phyloP scores from a whole-genome alignment of 2,329 filamentous ascomycete genomes.

The Blastomyces emzantsi region DNA sequence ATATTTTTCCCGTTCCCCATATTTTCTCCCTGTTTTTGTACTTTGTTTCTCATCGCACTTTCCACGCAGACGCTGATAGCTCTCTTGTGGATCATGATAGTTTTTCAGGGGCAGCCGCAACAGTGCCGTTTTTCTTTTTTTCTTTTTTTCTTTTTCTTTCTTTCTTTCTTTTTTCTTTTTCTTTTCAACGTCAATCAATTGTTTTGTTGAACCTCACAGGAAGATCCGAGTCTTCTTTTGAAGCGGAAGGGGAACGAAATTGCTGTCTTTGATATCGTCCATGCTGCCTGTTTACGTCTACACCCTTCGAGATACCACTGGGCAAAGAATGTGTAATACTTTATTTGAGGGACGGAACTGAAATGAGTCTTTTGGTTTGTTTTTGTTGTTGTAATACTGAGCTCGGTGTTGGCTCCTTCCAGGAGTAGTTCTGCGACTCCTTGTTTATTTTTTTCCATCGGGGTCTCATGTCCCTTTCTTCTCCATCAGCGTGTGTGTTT shows the following conservation, averaged over 20 bases:
- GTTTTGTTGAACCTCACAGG: not conserved
- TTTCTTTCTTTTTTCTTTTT: no score
- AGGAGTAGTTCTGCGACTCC: not conserved
- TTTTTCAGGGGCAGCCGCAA: not conserved
- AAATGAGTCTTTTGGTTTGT: not conserved
- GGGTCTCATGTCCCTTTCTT: not conserved
- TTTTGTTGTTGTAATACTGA: not conserved
- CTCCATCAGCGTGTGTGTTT: not conserved
- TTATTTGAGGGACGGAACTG: not conserved
- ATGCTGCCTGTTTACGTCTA: not conserved
- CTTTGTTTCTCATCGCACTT: not conserved
- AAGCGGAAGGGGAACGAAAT: not conserved
- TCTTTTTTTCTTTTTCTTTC: no score
- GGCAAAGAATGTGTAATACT: not conserved
- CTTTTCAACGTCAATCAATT: not conserved
- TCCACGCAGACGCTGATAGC: not conserved
- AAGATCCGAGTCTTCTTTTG: not conserved
- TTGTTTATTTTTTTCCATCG: not conserved
- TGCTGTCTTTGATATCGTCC: not conserved
- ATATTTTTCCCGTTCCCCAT: not conserved
- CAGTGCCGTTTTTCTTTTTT: not conserved
- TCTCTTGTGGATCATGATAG: not conserved
- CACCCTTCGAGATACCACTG: not conserved
- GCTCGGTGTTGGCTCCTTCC: not conserved
- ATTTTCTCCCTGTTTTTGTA: not conserved